A percentile compares a stretch with the other conserved stretches of the same genome.
Conservation (phyloP, 306 rosid genomes). For the Vigna radiata region DNA sequence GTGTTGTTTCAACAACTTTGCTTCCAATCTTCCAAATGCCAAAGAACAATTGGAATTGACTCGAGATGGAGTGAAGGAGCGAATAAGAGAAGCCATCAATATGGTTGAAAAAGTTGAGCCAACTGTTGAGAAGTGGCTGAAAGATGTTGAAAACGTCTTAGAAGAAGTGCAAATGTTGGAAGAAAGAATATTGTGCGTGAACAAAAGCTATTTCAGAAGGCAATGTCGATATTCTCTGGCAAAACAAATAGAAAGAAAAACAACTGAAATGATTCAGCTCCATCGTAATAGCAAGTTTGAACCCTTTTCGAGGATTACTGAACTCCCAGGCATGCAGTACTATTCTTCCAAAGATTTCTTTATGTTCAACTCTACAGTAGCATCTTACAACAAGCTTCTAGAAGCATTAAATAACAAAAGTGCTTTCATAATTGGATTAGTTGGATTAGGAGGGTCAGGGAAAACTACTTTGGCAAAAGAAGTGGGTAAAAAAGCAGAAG, state of each 20-base stretch:
- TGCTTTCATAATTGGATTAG: background rate
- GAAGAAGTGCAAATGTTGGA: background rate
- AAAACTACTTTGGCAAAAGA: slow-evolving; percentile 10
- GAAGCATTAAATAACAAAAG: background rate
- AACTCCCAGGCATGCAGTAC: background rate
- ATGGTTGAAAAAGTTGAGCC: background rate
- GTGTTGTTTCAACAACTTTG: background rate
- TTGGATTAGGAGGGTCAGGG: background rate
- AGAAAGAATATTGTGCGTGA: background rate
- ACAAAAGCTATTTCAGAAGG: background rate
- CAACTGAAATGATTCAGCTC: background rate
- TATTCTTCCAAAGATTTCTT: background rate
- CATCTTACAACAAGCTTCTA: background rate
- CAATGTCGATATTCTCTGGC: background rate
- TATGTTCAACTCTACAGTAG: background rate
- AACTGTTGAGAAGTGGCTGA: background rate
- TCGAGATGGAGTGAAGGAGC: background rate
- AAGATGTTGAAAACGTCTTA: background rate
- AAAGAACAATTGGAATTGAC: background rate
- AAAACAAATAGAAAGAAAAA: slow-evolving; percentile 1
- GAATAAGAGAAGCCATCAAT: background rate
- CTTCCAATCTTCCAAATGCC: background rate
- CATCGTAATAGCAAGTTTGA: background rate
- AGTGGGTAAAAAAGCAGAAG: background rate
- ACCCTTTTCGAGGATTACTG: background rate